Base-by-base conservation (phyloP, 2,329 filamentous ascomycete species). In the Hortaea werneckii region DNA sequence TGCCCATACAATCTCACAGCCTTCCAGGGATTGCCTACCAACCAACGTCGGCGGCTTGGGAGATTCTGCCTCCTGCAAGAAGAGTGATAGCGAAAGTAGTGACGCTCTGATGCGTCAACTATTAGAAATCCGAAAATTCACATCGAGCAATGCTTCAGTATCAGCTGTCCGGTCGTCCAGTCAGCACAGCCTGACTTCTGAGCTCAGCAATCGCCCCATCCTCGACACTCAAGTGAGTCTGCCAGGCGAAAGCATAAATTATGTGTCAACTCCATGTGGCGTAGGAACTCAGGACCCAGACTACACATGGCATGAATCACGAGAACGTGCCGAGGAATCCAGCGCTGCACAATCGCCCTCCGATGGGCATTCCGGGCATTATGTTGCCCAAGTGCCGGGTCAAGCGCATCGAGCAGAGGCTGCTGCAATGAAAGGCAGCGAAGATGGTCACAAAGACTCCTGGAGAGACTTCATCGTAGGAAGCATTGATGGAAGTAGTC, bases 401-500 rank as follows among this genome's bases (percentile, higher is more conserved):
- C 11, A 26, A 20, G 13, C 30, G 46, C 9, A 42, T 45, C 2
- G 41, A 37, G 12, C 45, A 42, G 11, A 37, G 42, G 32, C 34
- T 37, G 9, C 32, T 10, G n/a, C 32, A 9, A 10, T 12, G 32
- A 35, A 35, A 12, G 13, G 12, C 30, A 6, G 26, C 32, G 10
- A 28, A 35, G 8, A 39, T 20, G 13, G 43, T 20, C 20, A 20
- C 20, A 20, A 20, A 20, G 20, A 20, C 20, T 20, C 20, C 20
- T 60, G 58, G 58, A 50, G 50, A 38, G 42, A 46, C 1, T 57
- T 59, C 44, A 48, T 58, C 26, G 32, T 56, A 13, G 56, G 51
- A 5, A 54, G 49, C 42, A 44, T 49, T 28, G 42, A 47, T 32
- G 50, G 49, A 13, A 47, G 51, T 5, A 53, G 44, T 37, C 49